phyloP scores from a whole-genome alignment of 2,329 filamentous ascomycete species.

The Thielaviopsis euricoi region DNA sequence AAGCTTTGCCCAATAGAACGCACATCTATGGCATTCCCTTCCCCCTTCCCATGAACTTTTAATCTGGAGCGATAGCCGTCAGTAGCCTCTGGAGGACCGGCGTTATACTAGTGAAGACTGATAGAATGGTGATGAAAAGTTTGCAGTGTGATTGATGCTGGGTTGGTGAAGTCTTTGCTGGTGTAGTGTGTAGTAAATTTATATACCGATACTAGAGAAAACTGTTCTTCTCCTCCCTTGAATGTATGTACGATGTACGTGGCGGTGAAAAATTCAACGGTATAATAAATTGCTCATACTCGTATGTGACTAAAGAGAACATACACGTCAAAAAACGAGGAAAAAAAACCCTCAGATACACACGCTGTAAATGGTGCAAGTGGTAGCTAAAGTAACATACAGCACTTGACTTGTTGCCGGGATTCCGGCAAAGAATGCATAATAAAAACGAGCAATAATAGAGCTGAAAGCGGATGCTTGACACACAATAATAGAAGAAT shows the following conservation, averaged over 20 bases:
- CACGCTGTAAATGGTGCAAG: too few relatives aligned
- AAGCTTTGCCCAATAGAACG: background rate
- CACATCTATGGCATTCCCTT: background rate
- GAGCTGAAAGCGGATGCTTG: background rate
- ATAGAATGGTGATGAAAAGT: too few relatives aligned
- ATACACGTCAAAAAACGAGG: too few relatives aligned
- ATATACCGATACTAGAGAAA: too few relatives aligned
- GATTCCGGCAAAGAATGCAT: background rate
- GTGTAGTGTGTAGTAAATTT: too few relatives aligned
- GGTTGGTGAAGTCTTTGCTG: too few relatives aligned
- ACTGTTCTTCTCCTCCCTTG: too few relatives aligned
- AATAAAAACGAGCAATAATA: background rate
- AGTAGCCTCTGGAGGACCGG: background rate
- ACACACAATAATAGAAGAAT: background rate
- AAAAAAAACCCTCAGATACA: too few relatives aligned
- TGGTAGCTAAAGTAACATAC: too few relatives aligned
- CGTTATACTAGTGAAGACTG: background rate
- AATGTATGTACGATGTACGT: too few relatives aligned
- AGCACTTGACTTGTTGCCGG: background rate
- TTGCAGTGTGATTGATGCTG: too few relatives aligned
- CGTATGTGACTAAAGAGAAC: too few relatives aligned
- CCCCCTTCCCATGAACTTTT: background rate
- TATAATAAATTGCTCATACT: background rate
- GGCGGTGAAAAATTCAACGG: background rate
- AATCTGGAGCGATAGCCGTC: background rate